phyloP scores from a whole-genome alignment of 345 rosid genomes.

The Alliaria petiolata region DNA sequence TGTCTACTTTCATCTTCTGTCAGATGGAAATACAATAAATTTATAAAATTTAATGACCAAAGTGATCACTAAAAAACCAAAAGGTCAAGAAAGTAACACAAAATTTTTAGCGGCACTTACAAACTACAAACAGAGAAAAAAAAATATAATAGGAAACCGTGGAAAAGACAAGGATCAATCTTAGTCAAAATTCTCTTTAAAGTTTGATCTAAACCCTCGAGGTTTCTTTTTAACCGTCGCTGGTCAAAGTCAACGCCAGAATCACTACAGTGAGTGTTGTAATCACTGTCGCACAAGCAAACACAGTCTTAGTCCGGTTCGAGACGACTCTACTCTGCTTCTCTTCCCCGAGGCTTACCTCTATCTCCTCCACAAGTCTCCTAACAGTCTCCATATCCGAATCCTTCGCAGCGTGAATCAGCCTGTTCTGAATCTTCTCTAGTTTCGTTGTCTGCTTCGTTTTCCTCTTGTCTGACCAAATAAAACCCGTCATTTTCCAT shows the following conservation, averaged over 20 bases:
- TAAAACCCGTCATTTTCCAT: slow-evolving; percentile 89
- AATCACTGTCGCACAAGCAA: slow-evolving; percentile 54
- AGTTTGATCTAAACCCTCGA: neutral
- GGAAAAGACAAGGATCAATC: neutral
- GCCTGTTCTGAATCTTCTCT: slow-evolving; percentile 64
- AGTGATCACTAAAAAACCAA: neutral
- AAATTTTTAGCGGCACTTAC: neutral
- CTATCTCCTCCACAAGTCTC: slow-evolving; percentile 71
- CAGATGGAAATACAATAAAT: too few species aligned
- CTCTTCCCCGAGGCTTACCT: slow-evolving; percentile 37
- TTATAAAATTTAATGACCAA: too few species aligned
- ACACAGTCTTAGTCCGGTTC: slow-evolving; percentile 51
- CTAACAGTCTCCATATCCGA: slow-evolving; percentile 83
- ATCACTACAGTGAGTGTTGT: slow-evolving; percentile 56
- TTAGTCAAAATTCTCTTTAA: neutral
- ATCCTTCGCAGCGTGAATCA: slow-evolving; percentile 84
- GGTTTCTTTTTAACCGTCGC: slow-evolving; percentile 53
- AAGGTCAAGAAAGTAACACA: neutral
- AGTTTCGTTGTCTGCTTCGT: slow-evolving; percentile 42
- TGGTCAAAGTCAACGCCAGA: slow-evolving; percentile 74
- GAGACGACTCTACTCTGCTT: slow-evolving; percentile 38
- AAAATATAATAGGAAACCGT: neutral
- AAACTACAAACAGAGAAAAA: neutral
- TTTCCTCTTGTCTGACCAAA: slow-evolving; percentile 51
- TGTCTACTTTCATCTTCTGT: too few species aligned